Evolutionary conservation across 2,329 filamentous ascomycete genomes (phyloP).

Genomic region (Knufia petricola): DNA sequence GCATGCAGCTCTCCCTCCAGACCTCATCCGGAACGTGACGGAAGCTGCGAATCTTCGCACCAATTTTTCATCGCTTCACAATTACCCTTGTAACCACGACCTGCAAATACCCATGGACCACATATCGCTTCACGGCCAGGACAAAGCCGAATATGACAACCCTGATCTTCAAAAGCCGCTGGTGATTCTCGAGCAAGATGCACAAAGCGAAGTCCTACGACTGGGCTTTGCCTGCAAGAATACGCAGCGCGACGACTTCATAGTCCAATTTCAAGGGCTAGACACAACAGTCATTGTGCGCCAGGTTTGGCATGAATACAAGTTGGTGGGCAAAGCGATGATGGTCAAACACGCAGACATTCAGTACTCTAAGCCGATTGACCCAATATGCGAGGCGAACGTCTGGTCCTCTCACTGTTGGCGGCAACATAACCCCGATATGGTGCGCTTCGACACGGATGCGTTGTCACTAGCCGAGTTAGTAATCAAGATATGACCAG

Average conservation of each 20-base stretch:
- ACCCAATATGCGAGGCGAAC: slow-evolving; percentile 11
- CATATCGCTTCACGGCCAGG: slow-evolving; percentile 12
- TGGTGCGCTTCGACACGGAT: slow-evolving; percentile 2
- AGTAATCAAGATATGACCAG: slow-evolving; percentile 1
- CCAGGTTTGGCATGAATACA: slow-evolving; percentile 7
- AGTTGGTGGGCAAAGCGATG: slow-evolving; percentile 15
- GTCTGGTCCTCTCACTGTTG: slow-evolving; percentile 8
- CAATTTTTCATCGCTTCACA: slow-evolving; percentile 13
- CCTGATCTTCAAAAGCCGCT: slow-evolving; percentile 10
- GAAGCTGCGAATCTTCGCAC: slow-evolving; percentile 12
- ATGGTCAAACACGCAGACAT: slow-evolving; percentile 15
- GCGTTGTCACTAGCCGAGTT: slow-evolving; percentile 7
- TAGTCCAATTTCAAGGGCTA: slow-evolving; percentile 17
- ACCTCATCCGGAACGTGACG: slow-evolving; percentile 16
- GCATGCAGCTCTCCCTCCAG: slow-evolving; percentile 12
- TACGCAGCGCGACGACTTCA: slow-evolving; percentile 14
- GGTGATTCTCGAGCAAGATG: slow-evolving; percentile 17
- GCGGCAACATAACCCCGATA: not conserved
- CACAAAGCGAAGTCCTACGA: slow-evolving; percentile 11
- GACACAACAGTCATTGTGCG: slow-evolving; percentile 18
- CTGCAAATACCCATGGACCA: slow-evolving; percentile 12
- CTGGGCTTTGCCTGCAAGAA: slow-evolving; percentile 20
- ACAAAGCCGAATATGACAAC: slow-evolving; percentile 15
- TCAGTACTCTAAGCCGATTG: slow-evolving; percentile 8
- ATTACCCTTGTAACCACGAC: slow-evolving; percentile 11